Evolutionary conservation across 805 yeast genomes (phyloP), one percentile per base, ranked within the genome.

Genomic region (Myxozyma nipponensis): DNA sequence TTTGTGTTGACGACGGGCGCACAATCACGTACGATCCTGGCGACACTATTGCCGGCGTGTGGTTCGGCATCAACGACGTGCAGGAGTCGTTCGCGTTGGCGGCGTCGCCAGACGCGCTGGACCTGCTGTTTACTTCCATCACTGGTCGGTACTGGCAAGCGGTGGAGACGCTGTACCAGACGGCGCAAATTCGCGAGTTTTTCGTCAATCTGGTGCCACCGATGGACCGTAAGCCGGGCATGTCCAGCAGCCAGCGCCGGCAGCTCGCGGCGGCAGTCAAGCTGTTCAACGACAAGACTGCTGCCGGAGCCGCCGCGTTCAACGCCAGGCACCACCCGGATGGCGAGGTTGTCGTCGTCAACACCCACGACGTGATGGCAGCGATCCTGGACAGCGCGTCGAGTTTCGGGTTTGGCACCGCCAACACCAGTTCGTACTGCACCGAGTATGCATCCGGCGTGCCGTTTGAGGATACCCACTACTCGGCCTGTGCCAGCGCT

Each of bases 51-150:
- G 43, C 39, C 1, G 46, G 41, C 5, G 25, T 42, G 13, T 51
- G 56, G 56, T 51, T 51, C 42, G 56, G 56, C 2, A 51, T 51
- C 32, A 51, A 51, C 49, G 56, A 51, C 37, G 44, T 42, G 4
- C 10, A 37, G 2, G 19, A n/a, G 22, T 22, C 47, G 1, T 44
- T 32, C 43, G 3, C 6, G 3, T 19, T n/a, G n/a, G 25, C 18
- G 23, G 15, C 5, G 3, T 40, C 54, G 17, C 4, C 42, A 5
- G 46, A 21, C 6, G 22, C 22, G 26, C 35, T 40, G 4, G 26
- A 24, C 9, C 7, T 9, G 2, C 41, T 44, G 2, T 44, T 24
- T 36, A 23, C 18, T 15, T 2, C 18, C 32, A 47, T 51, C 24
- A 28, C 25, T 32, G 19, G 17, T 5, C 26, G 54, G 9, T 47